Conservation (phyloP, 768 basidiomycete genomes). For the Rhodosporidiobolus odoratus region DNA sequence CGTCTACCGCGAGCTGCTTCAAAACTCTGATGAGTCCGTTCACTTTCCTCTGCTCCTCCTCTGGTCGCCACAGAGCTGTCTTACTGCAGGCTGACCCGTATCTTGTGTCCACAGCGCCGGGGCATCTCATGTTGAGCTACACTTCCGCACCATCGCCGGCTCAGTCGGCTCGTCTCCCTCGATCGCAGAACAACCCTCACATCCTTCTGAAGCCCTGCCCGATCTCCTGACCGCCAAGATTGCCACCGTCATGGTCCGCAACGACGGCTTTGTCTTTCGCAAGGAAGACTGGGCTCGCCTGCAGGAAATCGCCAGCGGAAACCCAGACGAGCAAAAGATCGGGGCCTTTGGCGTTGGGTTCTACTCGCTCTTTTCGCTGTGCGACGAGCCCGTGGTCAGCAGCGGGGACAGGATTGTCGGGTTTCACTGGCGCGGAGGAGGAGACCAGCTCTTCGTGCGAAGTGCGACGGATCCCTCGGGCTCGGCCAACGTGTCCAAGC, state of each 20-base stretch:
- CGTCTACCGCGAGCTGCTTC: constrained; percentile 76
- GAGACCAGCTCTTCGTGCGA: constrained; percentile 42
- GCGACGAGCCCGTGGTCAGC: constrained; percentile 49
- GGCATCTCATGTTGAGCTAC: constrained; percentile 61
- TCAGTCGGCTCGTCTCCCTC: neutral
- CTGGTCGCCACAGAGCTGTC: neutral
- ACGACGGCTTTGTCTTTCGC: constrained; percentile 76
- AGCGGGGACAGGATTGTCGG: constrained; percentile 60
- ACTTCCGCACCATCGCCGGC: constrained; percentile 58
- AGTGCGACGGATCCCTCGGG: constrained; percentile 41
- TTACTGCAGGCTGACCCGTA: neutral
- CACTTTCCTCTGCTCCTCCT: constrained; percentile 39
- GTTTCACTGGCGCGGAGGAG: constrained; percentile 92
- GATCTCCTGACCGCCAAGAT: constrained; percentile 53
- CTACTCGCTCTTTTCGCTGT: constrained; percentile 42
- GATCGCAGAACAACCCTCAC: neutral
- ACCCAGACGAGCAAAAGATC: constrained; percentile 89
- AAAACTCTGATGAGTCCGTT: constrained; percentile 91
- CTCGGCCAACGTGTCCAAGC: constrained; percentile 26
- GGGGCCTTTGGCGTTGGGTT: constrained; percentile 66
- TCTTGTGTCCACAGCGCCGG: constrained; percentile 13
- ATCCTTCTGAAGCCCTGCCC: constrained; percentile 3
- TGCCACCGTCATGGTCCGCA: constrained; percentile 64
- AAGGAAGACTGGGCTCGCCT: constrained; percentile 68
- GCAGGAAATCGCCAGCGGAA: constrained; percentile 65